These are phyloP conservation scores for Amorphotheca resinae DNA, from an alignment of 495 filamentous ascomycete species.

Conservation along the genomic window DNA sequence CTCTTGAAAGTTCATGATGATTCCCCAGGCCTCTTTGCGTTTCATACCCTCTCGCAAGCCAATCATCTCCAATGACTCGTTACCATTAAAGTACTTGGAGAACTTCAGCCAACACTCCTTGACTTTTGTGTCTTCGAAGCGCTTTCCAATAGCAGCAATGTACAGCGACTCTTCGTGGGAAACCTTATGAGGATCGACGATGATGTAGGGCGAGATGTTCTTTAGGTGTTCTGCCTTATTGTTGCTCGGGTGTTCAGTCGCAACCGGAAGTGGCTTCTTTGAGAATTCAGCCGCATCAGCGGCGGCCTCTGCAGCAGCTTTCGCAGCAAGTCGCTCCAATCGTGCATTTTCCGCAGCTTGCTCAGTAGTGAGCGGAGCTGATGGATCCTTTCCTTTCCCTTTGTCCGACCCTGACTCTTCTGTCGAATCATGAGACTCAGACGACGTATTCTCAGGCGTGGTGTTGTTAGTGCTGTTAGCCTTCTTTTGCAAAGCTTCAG, in stretches of 20 bases:
- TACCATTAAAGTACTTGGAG: constrained; percentile 79
- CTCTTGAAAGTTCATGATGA: constrained; percentile 51
- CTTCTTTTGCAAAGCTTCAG: constrained; percentile 28
- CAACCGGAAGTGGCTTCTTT: constrained; percentile 28
- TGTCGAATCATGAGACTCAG: constrained; percentile 17
- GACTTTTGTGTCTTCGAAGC: constrained; percentile 32
- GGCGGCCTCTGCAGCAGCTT: constrained; percentile 31
- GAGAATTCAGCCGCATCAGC: constrained; percentile 35
- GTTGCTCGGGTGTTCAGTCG: constrained; percentile 33
- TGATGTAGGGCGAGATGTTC: constrained; percentile 34
- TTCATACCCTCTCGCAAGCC: constrained; percentile 69
- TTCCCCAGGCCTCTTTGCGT: constrained; percentile 63
- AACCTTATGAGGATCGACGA: constrained; percentile 43
- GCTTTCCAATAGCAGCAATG: constrained; percentile 54
- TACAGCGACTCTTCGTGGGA: constrained; percentile 56
- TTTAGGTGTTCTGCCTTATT: constrained; percentile 36
- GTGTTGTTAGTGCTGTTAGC: neutral
- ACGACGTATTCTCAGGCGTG: constrained; percentile 14
- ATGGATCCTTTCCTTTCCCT: constrained; percentile 1
- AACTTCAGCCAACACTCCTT: constrained; percentile 39
- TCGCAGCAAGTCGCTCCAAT: constrained; percentile 35
- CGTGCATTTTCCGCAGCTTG: constrained; percentile 33
- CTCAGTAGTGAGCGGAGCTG: constrained; percentile 18
- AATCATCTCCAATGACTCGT: constrained; percentile 78
- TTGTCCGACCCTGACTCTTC: constrained; percentile 10